A percentile compares a stretch with the other conserved stretches of the same genome.
Conservation (phyloP, 2,329 filamentous ascomycete species). For the Cladosporium sp. region DNA sequence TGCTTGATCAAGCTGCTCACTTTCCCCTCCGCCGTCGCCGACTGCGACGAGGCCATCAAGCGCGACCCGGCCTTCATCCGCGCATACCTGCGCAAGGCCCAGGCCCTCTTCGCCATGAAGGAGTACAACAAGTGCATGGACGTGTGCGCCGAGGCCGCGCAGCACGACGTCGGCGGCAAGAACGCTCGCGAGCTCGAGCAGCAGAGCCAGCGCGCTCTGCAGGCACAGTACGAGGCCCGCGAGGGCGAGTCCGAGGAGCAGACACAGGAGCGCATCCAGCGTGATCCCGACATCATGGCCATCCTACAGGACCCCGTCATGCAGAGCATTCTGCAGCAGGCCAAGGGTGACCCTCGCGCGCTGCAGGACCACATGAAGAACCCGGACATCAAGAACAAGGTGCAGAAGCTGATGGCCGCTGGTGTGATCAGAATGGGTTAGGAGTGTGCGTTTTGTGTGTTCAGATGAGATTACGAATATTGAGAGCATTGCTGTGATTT, state of each 20-base stretch:
- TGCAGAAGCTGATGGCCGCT: conserved; percentile 91
- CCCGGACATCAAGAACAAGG: conserved; percentile 77
- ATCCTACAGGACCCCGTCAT: conserved; percentile 97
- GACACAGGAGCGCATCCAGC: conserved; percentile 85
- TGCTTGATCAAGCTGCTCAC: conserved; percentile 96
- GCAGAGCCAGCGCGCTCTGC: conserved; percentile 89
- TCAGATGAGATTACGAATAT: conserved; percentile 6
- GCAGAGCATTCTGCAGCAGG: conserved; percentile 96
- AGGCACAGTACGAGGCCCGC: conserved; percentile 84
- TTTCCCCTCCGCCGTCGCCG: conserved; percentile 88
- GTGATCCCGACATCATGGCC: conserved; percentile 68
- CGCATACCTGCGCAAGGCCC: conserved; percentile 94
- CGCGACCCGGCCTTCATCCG: conserved; percentile 90
- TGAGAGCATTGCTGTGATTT: neutral
- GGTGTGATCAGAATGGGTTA: conserved; percentile 68
- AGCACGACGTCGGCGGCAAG: conserved; percentile 75
- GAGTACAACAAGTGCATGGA: conserved; percentile 96
- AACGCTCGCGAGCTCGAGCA: conserved; percentile 90
- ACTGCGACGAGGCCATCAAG: conserved; percentile 90
- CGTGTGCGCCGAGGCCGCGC: conserved; percentile 76
- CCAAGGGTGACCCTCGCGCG: conserved; percentile 87
- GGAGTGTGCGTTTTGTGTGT: neutral
- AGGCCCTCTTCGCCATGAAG: conserved; percentile 95
- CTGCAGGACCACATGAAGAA: conserved; percentile 98
- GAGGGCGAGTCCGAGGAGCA: conserved; percentile 92